Conservation (phyloP, 1,284 basidiomycete genomes). For the Irpex rosettiformis region DNA sequence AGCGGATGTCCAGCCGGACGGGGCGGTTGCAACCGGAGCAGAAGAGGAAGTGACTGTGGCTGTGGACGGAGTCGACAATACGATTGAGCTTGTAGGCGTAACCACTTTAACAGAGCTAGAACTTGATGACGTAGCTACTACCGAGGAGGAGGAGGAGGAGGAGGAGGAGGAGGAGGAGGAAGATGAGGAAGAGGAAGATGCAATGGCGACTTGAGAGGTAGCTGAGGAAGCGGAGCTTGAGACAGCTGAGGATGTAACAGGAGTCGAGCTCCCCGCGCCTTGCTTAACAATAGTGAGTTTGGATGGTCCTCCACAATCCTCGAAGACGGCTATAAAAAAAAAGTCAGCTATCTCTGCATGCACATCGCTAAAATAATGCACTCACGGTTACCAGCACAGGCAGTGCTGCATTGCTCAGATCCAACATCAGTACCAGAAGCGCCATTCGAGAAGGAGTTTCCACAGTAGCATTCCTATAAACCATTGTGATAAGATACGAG, state of each 20-base stretch:
- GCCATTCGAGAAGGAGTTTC: slow-evolving; percentile 26
- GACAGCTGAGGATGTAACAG: slow-evolving; percentile 9
- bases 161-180: neutral
- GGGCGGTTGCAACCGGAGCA: neutral
- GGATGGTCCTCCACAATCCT: slow-evolving; percentile 27
- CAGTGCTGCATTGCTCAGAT: slow-evolving; percentile 23
- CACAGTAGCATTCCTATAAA: slow-evolving; percentile 29
- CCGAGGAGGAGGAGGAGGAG: slow-evolving; percentile 2
- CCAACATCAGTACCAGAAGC: slow-evolving; percentile 20
- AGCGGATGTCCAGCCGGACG: slow-evolving; percentile 14
- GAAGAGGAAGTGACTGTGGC: slow-evolving; percentile 2
- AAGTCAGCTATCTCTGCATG: no score
- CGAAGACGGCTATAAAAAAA: slow-evolving; percentile 10
- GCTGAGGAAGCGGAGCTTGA: slow-evolving; percentile 13
- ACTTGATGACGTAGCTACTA: slow-evolving; percentile 1
- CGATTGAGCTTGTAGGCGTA: no score
- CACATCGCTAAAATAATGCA: no score
- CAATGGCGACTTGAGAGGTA: slow-evolving; percentile 11
- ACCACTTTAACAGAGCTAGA: no score
- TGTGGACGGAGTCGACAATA: slow-evolving; percentile 7
- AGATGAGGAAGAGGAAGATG: slow-evolving; percentile 8
- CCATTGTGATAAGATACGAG: neutral
- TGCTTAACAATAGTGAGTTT: slow-evolving; percentile 20
- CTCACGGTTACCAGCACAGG: slow-evolving; percentile 26
- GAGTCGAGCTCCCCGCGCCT: slow-evolving; percentile 12